Evolutionary conservation across 495 filamentous ascomycete genomes (phyloP), one percentile per base, ranked within the genome.

Genomic region (Articulospora tetracladia): DNA sequence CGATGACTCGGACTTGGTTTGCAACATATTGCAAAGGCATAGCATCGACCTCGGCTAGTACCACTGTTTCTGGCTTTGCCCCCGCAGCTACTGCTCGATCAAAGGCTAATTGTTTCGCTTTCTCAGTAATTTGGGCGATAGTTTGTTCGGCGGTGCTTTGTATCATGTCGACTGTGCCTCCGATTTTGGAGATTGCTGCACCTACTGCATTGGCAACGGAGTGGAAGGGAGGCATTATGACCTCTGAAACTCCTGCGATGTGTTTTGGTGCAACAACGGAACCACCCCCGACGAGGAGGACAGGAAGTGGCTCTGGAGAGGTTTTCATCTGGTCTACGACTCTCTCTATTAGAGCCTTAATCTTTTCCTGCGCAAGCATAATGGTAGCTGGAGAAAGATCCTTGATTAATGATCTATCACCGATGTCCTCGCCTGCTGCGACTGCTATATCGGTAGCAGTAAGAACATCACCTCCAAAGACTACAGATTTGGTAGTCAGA

Each of bases 131-230:
- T 28, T 72, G 58, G 7, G 58, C 66, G 41, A 72, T 68, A 24
- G 70, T 68, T 28, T 72, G 62, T 49, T 74, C 65, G 30, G 59
- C 68, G 3, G 74, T 65, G n/a, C 70, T 72, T 61, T 74, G 69
- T 46, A 81, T 73, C 20, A 75, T 70, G 61, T 81, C 78, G 17
- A 79, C 70, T 10, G 73, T 75, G 2, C 76, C 80, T 24, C 74
- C 76, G 24, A 83, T 78, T 56, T 77, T 75, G 15, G 78, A 75
- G 53, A 77, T 81, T 6, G 82, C 82, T 27, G 81, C 81, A 1
- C 82, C 81, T 36, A 85, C 78, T 1, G 82, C 82, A 64, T 85
- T 85, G 0, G 81, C 82, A 7, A 83, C 78, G 15, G 71, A 70
- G 11, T 71, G 68, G 56, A 65, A 71, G 10, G 62, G 59, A 3